These are phyloP conservation scores for Linnemannia hyalina DNA, from an alignment of 192 early-diverging fungal genomes.

Conservation along the genomic window DNA sequence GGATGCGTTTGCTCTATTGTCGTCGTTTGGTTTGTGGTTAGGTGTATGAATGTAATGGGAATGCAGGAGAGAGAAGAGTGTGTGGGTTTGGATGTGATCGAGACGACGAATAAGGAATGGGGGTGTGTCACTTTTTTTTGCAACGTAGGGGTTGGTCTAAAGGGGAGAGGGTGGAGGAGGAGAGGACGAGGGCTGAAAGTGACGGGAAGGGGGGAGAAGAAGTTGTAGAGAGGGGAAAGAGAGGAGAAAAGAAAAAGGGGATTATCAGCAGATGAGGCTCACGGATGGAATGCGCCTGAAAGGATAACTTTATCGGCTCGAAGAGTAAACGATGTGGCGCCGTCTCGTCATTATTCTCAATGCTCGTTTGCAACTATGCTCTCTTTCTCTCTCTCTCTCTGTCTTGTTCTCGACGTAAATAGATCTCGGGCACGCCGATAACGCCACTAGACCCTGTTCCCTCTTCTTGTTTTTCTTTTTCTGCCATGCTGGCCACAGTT, in stretches of 20 bases:
- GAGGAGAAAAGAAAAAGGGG: too few species aligned
- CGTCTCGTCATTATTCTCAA: too few species aligned
- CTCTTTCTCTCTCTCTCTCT: neutral
- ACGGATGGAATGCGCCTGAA: too few species aligned
- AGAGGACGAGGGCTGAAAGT: neutral
- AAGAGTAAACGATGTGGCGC: too few species aligned
- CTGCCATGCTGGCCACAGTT: neutral
- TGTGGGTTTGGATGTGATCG: neutral
- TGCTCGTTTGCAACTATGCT: neutral
- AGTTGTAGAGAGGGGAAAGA: neutral
- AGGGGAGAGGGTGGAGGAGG: neutral
- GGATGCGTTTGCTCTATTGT: neutral
- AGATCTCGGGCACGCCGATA: neutral
- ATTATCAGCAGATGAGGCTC: too few species aligned
- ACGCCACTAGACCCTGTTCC: constrained; percentile 2
- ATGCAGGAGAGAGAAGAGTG: neutral
- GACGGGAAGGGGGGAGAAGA: neutral
- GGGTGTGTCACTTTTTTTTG: neutral
- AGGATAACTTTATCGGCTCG: too few species aligned
- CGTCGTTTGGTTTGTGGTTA: too few species aligned
- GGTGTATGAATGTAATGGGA: neutral
- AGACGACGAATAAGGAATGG: neutral
- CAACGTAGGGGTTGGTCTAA: neutral
- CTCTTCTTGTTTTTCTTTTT: neutral
- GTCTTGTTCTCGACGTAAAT: neutral